These are phyloP conservation scores for Tricladium varicosporioides DNA, from an alignment of 2,329 filamentous ascomycete species.

Conservation along the genomic window DNA sequence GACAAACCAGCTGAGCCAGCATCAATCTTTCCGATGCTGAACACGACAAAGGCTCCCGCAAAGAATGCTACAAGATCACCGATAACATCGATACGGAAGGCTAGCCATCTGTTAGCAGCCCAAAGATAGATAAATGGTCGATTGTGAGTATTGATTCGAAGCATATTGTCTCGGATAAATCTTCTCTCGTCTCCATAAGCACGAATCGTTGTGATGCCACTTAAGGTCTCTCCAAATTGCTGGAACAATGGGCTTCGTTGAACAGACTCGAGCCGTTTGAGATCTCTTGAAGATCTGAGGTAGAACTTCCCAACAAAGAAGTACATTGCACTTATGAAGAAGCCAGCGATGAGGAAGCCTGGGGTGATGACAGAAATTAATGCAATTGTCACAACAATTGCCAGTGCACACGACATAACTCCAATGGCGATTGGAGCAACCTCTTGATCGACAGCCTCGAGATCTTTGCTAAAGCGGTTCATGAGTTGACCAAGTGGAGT, in stretches of 20 bases:
- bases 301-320: constrained; percentile 84
- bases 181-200: constrained; percentile 92
- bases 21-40: constrained; percentile 79
- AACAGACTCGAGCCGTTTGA: constrained; percentile 92
- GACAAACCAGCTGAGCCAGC: constrained; percentile 91
- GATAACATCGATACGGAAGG: constrained; percentile 85
- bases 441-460: constrained; percentile 93
- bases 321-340: constrained; percentile 83
- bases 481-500: constrained; percentile 95
- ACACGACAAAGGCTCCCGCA: constrained; percentile 84
- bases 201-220: constrained; percentile 92
- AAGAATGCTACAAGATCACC: constrained; percentile 93
- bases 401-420: constrained; percentile 62
- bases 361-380: constrained; percentile 89
- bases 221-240: constrained; percentile 94
- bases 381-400: constrained; percentile 78
- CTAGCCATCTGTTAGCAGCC: constrained; percentile 95
- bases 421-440: constrained; percentile 87
- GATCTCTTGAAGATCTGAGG: constrained; percentile 85
- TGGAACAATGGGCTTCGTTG: constrained; percentile 95
- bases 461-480: constrained; percentile 97
- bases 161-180: constrained; percentile 89
- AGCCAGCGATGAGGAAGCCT: constrained; percentile 80
- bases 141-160: constrained; percentile 84
- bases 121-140: constrained; percentile 95